Percentiles rank a stretch among this genome's conserved stretches.
These are phyloP conservation scores for Monilinia aucupariae DNA, from an alignment of 2,329 filamentous ascomycete species.

Conservation along the genomic window DNA sequence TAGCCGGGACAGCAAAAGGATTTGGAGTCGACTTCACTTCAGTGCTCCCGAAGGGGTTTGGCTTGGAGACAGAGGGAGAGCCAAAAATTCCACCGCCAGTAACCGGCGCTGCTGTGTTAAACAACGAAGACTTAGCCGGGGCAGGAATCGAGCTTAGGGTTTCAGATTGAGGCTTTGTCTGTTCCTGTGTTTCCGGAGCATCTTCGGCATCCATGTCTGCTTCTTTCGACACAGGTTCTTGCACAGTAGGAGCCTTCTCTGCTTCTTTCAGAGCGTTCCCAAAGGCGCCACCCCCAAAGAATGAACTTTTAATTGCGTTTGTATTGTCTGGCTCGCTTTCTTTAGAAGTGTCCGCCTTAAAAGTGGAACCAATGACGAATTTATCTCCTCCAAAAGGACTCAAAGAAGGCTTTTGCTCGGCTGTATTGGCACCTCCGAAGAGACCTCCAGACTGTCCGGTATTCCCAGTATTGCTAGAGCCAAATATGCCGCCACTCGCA, in stretches of 20 bases:
- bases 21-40: constrained; percentile 1
- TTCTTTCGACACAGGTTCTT: constrained; percentile 40
- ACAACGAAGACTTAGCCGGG: constrained; percentile 24
- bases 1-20: constrained; percentile 5
- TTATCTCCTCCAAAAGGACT: constrained; percentile 21
- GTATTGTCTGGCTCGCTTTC: constrained; percentile 51
- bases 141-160: constrained; percentile 29
- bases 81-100: constrained; percentile 22
- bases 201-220: constrained; percentile 45
- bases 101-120: constrained; percentile 20
- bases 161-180: constrained; percentile 21
- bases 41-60: constrained; percentile 21
- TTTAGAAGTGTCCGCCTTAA: constrained; percentile 46
- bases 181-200: constrained; percentile 18
- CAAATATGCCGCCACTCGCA: constrained; percentile 34
- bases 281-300: constrained; percentile 57
- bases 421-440: constrained; percentile 39
- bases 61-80: constrained; percentile 20
- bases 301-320: constrained; percentile 40
- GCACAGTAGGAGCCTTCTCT: constrained; percentile 34
- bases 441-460: constrained; percentile 14
- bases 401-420: constrained; percentile 29
- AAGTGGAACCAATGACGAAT: constrained; percentile 34
- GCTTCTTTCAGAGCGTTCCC: constrained; percentile 50
- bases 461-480: constrained; percentile 23